Evolutionary conservation across 2,329 filamentous ascomycete species (phyloP), one percentile per base, ranked within the genome.

Genomic region (Fusarium multiceps): DNA sequence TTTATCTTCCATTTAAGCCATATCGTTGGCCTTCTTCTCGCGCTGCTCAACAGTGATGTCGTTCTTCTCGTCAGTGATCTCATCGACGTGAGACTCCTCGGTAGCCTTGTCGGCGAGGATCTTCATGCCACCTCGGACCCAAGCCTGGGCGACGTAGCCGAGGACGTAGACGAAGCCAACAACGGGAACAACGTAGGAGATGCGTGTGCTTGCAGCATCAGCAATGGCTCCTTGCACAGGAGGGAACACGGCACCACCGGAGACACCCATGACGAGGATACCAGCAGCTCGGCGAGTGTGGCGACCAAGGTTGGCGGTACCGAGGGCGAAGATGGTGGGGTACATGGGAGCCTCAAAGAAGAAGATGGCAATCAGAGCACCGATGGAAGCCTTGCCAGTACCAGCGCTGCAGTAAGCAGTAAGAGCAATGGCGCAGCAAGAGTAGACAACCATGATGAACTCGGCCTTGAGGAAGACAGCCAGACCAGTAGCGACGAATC

Each of bases 341-440:
- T 94, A 95, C 79, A 90, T 91, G 75, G 93, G 91, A 8, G 88
- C 90, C 80, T 93, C 91, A 78, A 94, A 94, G 83, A 94, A 93
- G 48, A 94, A 84, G 21, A 90, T 88, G 28, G 92, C 69, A 78
- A 88, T 92, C 32, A 93, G 84, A 83, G 93, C 89, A n/a, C 84
- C 81, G 60, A 89, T 81, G 50, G 85, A 85, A 1, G 78, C 78
- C 69, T 83, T 80, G 28, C 82, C 84, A 6, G 28, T 7, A 13
- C 78, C 70, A 63, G 82, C 78, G 5, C 83, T 83, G 74, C 85
- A 84, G 49, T 85, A 77, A 10, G 85, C 83, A 14, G 79, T 81
- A 40, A 84, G 75, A 78, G 93, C 93, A 58, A 92, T 79, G 75
- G 93, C 87, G 73, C 87, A 88, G 68, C 83, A 75, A 4, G 84